Evolutionary conservation across 2,329 filamentous ascomycete genomes (phyloP).

Genomic region (Paecilomyces niveus): DNA sequence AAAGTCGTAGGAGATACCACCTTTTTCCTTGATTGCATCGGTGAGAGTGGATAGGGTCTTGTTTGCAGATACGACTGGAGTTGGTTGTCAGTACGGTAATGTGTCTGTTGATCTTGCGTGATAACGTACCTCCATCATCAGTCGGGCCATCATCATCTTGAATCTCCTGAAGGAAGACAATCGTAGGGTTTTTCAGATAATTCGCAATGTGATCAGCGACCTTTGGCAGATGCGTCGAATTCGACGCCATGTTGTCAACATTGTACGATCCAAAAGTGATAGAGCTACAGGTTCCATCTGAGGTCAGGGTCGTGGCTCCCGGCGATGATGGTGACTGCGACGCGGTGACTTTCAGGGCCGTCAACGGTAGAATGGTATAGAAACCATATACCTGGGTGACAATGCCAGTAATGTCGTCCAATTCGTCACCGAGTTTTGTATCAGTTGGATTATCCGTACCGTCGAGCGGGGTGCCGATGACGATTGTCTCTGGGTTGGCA

Average conservation of each 20-base stretch:
- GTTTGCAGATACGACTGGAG: conserved; percentile 46
- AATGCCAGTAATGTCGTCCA: conserved; percentile 62
- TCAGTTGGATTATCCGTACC: conserved; percentile 53
- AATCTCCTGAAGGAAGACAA: conserved; percentile 64
- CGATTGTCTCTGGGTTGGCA: conserved; percentile 62
- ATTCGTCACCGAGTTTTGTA: conserved; percentile 57
- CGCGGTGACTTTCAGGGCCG: conserved; percentile 44
- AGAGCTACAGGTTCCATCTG: conserved; percentile 48
- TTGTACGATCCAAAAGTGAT: conserved; percentile 64
- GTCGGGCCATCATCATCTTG: conserved; percentile 59
- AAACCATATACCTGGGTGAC: conserved; percentile 60
- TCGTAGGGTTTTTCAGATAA: conserved; percentile 56
- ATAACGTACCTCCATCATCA: conserved; percentile 48
- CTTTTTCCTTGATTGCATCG: conserved; percentile 44
- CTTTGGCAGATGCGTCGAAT: conserved; percentile 47
- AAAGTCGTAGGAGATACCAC: conserved; percentile 51
- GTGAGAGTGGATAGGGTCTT: conserved; percentile 52
- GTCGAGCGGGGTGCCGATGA: conserved; percentile 59
- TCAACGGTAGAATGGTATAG: conserved; percentile 61
- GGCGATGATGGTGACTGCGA: conserved; percentile 38
- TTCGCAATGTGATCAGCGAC: conserved; percentile 60
- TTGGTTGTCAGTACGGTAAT: not conserved
- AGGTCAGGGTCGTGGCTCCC: conserved; percentile 46
- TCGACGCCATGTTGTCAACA: conserved; percentile 59
- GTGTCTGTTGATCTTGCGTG: too few relatives aligned